Percentiles rank a stretch among this genome's conserved stretches.
Conservation (phyloP, 805 yeast species). For the Kuraishia floccosa region DNA sequence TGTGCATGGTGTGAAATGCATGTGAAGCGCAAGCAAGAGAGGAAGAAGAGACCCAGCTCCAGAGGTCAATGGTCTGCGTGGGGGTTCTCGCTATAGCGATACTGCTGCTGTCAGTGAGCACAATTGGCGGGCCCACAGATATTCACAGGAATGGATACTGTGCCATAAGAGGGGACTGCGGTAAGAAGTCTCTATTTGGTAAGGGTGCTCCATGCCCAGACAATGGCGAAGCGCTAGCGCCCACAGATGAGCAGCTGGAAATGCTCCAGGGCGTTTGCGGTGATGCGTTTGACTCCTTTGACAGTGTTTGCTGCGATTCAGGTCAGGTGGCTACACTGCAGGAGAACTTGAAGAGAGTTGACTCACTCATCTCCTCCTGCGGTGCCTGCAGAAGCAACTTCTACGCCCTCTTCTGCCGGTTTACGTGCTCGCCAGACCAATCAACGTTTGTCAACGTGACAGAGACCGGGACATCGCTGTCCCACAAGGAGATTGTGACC, state of each 20-base stretch:
- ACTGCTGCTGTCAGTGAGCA: too few species aligned
- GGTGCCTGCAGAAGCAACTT: constrained; percentile 91
- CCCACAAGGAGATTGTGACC: constrained; percentile 50
- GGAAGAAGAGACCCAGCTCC: too few species aligned
- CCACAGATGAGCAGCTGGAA: constrained; percentile 30
- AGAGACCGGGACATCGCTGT: constrained; percentile 31
- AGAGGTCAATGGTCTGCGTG: too few species aligned
- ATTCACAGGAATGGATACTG: constrained; percentile 33
- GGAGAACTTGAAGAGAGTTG: constrained; percentile 60
- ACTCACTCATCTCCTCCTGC: constrained; percentile 74
- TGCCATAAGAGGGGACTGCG: constrained; percentile 58
- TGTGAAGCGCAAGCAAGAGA: too few species aligned
- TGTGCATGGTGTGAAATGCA: too few species aligned
- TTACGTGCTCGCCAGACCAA: constrained; percentile 86
- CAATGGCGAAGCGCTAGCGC: constrained; percentile 33
- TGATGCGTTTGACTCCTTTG: constrained; percentile 37
- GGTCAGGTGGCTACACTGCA: constrained; percentile 49
- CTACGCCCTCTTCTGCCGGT: constrained; percentile 71
- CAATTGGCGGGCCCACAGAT: too few species aligned
- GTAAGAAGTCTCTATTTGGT: constrained; percentile 73
- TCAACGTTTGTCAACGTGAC: constrained; percentile 63
- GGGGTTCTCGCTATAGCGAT: too few species aligned
- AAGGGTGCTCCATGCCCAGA: constrained; percentile 69
- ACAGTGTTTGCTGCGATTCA: constrained; percentile 57
- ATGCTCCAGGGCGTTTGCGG: constrained; percentile 62